Percentiles rank a stretch among this genome's conserved stretches.
Evolutionary conservation across 108 stramenopile species (phyloP).

Genomic region (Craspedostauros australis): DNA sequence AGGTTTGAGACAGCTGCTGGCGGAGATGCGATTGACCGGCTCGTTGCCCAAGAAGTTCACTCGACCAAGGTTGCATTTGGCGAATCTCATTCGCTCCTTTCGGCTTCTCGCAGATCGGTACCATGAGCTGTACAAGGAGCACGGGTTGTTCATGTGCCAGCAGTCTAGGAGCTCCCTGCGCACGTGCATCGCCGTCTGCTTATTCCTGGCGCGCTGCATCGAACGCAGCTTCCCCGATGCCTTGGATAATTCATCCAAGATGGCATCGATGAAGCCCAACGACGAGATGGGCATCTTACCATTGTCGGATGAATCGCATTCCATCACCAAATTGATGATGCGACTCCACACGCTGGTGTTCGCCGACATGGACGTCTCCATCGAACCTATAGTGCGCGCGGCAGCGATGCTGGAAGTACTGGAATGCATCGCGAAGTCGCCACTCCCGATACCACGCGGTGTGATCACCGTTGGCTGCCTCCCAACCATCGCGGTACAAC

Average conservation of each 20-base stretch:
- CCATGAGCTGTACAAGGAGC: slow-evolving; percentile 16
- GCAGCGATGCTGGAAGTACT: slow-evolving; percentile 33
- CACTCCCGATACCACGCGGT: slow-evolving; percentile 32
- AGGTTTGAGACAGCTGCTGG: slow-evolving; percentile 23
- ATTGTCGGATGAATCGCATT: slow-evolving; percentile 15
- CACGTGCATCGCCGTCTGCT: slow-evolving; percentile 22
- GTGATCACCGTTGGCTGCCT: slow-evolving; percentile 6
- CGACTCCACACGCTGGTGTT: slow-evolving; percentile 20
- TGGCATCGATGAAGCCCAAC: neutral
- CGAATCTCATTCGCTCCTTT: slow-evolving; percentile 18
- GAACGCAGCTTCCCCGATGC: slow-evolving; percentile 16
- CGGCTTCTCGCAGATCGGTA: slow-evolving; percentile 17
- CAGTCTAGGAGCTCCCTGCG: slow-evolving; percentile 32
- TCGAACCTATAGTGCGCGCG: slow-evolving; percentile 35
- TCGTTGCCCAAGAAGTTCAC: slow-evolving; percentile 32
- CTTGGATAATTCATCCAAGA: neutral
- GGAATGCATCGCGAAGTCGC: slow-evolving; percentile 33
- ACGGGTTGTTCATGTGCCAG: slow-evolving; percentile 33
- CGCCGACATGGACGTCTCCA: slow-evolving; percentile 12
- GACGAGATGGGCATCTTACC: neutral
- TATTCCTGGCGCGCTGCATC: slow-evolving; percentile 13
- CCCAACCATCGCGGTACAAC: slow-evolving; percentile 6
- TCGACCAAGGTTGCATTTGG: slow-evolving; percentile 25
- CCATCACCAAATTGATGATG: slow-evolving; percentile 19
- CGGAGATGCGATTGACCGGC: slow-evolving; percentile 42